phyloP scores from a whole-genome alignment of 805 yeast genomes.

The Candida bentonensis region DNA sequence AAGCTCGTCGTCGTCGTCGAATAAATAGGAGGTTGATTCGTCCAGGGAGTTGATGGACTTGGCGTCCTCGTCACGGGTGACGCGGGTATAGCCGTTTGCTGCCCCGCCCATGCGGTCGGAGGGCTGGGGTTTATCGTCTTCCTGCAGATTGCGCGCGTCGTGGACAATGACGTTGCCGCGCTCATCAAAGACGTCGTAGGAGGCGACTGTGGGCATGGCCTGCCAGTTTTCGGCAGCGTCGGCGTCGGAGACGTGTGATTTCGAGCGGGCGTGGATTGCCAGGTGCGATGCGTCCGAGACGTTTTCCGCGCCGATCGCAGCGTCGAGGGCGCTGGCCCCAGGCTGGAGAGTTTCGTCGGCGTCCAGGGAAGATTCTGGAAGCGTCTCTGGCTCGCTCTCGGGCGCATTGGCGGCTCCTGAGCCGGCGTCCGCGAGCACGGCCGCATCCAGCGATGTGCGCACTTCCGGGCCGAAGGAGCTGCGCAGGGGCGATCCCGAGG shows the following conservation, averaged over 20 bases:
- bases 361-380: neutral
- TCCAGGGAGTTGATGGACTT: constrained; percentile 41
- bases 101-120: constrained; percentile 26
- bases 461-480: neutral
- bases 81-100: constrained; percentile 71
- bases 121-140: constrained; percentile 7
- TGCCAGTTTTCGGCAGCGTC: constrained; percentile 58
- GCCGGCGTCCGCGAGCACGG: neutral
- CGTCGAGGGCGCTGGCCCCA: neutral
- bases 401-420: constrained; percentile 8
- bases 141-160: too few species aligned
- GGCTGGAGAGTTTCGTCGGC: neutral
- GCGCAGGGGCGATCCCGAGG: neutral
- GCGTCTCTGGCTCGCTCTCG: neutral
- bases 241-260: constrained; percentile 11
- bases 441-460: neutral
- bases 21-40: constrained; percentile 41
- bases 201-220: constrained; percentile 71
- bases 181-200: constrained; percentile 66
- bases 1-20: constrained; percentile 31
- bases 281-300: constrained; percentile 1
- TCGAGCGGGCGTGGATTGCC: constrained; percentile 12
- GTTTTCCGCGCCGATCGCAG: neutral
- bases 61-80: constrained; percentile 74
- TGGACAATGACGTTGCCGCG: constrained; percentile 32